These are phyloP conservation scores for Hypericum perforatum DNA, from an alignment of 345 rosid species.

Conservation along the genomic window DNA sequence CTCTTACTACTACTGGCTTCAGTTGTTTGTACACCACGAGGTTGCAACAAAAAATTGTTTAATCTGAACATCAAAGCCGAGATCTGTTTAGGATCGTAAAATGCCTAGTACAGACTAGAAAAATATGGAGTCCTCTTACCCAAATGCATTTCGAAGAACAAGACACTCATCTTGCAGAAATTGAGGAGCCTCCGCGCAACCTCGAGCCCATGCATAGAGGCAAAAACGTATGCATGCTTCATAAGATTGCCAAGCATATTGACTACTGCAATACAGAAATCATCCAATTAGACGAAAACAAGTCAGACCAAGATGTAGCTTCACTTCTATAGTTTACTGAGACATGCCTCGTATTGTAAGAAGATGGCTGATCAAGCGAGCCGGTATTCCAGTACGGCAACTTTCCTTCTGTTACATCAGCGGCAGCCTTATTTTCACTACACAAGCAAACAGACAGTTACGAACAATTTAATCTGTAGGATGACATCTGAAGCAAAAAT, in stretches of 20 bases:
- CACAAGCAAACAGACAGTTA: slow-evolving; percentile 9
- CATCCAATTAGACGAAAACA: slow-evolving; percentile 6
- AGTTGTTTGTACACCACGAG: slow-evolving; percentile 46
- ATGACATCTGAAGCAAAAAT: not conserved
- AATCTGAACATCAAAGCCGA: slow-evolving; percentile 30
- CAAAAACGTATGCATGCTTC: slow-evolving; percentile 93
- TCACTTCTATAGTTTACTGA: not conserved
- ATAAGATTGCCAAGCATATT: slow-evolving; percentile 92
- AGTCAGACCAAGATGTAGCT: not conserved
- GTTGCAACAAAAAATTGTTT: slow-evolving; percentile 80
- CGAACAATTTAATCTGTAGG: not conserved
- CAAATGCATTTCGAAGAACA: slow-evolving; percentile 82
- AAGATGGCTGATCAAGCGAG: slow-evolving; percentile 35
- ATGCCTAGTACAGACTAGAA: slow-evolving; percentile 2
- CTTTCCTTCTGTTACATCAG: slow-evolving; percentile 31
- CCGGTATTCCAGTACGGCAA: slow-evolving; percentile 39
- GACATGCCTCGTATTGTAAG: slow-evolving; percentile 50
- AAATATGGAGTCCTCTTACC: slow-evolving; percentile 29
- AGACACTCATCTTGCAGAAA: slow-evolving; percentile 86
- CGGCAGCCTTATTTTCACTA: slow-evolving; percentile 26
- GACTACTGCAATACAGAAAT: slow-evolving; percentile 43
- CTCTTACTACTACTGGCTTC: slow-evolving; percentile 33
- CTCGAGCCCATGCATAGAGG: slow-evolving; percentile 74
- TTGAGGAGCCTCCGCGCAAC: slow-evolving; percentile 86
- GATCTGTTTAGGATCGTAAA: slow-evolving; percentile 6